Percentiles rank a stretch among this genome's conserved stretches.
Evolutionary conservation across 345 rosid species (phyloP).

Genomic region (Linum trigynum): DNA sequence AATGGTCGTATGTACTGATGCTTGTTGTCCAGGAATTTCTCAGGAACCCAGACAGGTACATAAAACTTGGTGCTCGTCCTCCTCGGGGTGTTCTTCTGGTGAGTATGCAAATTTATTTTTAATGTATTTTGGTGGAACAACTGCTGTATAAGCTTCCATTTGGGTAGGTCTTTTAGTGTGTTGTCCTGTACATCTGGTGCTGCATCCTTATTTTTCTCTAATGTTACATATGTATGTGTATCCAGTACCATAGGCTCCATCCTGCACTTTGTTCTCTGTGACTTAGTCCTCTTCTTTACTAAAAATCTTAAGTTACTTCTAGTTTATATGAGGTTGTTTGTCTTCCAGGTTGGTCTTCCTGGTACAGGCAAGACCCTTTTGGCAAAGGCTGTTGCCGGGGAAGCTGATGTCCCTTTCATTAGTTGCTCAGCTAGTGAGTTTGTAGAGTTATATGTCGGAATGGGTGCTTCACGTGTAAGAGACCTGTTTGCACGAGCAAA

Average conservation of each 20-base stretch:
- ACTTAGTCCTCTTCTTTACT: too few relatives aligned
- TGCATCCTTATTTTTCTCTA: background rate
- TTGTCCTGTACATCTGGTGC: background rate
- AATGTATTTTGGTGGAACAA: background rate
- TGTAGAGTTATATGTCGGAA: constrained; percentile 88
- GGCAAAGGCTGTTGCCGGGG: constrained; percentile 95
- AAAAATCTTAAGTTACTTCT: background rate
- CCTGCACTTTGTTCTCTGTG: background rate
- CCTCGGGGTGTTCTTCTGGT: constrained; percentile 96
- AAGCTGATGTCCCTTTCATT: constrained; percentile 90
- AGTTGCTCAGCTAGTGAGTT: constrained; percentile 98
- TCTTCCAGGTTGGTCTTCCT: constrained; percentile 82
- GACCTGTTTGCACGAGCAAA: constrained; percentile 93
- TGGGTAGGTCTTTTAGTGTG: background rate
- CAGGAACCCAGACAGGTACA: constrained; percentile 77
- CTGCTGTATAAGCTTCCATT: background rate
- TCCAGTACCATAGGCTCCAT: background rate
- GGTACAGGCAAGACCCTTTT: constrained; percentile 97
- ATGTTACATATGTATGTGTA: background rate
- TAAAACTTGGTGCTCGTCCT: constrained; percentile 90
- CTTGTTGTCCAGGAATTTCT: constrained; percentile 68
- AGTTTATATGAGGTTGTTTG: constrained; percentile 11
- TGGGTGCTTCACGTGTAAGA: constrained; percentile 99
- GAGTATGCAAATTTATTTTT: constrained; percentile 18
- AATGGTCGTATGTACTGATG: constrained; percentile 17